phyloP scores from a whole-genome alignment of 1,284 basidiomycete genomes.

The Anthracocystis walkeri region DNA sequence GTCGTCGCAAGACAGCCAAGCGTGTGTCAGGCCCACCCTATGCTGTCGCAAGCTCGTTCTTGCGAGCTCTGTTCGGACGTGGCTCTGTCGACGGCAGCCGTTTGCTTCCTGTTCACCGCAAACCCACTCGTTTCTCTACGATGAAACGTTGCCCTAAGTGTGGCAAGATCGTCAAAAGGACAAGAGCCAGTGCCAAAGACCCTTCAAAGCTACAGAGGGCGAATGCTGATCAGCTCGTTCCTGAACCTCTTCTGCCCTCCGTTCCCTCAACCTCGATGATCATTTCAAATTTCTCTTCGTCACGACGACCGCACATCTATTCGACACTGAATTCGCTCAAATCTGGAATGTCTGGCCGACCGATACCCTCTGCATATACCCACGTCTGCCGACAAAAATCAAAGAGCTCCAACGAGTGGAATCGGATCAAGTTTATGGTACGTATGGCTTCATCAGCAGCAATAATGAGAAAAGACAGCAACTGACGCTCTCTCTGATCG shows the following conservation, averaged over 20 bases:
- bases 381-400: constrained; percentile 75
- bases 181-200: background rate
- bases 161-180: constrained; percentile 29
- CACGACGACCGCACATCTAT: constrained; percentile 18
- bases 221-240: constrained; percentile 26
- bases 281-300: background rate
- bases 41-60: constrained; percentile 12
- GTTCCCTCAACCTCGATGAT: background rate
- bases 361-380: constrained; percentile 67
- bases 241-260: constrained; percentile 16
- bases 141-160: constrained; percentile 25
- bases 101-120: background rate
- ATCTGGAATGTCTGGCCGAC: constrained; percentile 11
- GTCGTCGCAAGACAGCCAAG: background rate
- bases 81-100: background rate
- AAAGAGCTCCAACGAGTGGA: constrained; percentile 76
- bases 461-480: too few species aligned
- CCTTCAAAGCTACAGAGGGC: background rate
- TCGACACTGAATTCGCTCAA: constrained; percentile 13
- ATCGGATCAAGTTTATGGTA: constrained; percentile 76
- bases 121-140: background rate
- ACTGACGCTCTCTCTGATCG: constrained; percentile 1
- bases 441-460: background rate
- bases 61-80: constrained; percentile 25
- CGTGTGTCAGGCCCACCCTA: background rate